phyloP scores from a whole-genome alignment of 345 rosid genomes.

The Salix udensis region DNA sequence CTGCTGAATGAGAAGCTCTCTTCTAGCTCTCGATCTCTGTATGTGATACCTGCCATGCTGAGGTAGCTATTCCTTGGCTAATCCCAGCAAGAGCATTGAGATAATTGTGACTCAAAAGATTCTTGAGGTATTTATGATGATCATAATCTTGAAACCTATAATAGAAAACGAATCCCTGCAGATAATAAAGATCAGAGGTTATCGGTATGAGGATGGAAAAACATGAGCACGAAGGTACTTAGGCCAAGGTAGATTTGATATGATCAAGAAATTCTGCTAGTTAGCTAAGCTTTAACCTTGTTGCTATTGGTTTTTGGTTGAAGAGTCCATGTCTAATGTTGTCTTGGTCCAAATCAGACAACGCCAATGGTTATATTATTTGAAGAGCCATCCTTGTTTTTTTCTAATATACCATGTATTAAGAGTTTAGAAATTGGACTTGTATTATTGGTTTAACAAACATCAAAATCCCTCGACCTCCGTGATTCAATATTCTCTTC shows the following conservation, averaged over 20 bases:
- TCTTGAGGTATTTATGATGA: not conserved
- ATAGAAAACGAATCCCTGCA: not conserved
- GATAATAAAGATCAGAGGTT: not conserved
- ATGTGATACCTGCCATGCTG: not conserved
- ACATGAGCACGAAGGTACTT: not conserved
- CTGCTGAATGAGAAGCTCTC: conserved; percentile 10
- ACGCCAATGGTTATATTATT: not conserved
- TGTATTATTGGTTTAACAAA: not conserved
- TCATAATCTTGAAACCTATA: not conserved
- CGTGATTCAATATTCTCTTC: conserved; percentile 6
- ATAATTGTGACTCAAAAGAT: not conserved
- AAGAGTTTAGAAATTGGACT: not conserved
- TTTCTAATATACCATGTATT: not conserved
- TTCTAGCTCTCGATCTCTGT: conserved; percentile 4
- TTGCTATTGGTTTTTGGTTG: not conserved
- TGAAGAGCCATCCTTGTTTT: not conserved
- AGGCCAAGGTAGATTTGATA: not conserved
- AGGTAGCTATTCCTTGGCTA: not conserved
- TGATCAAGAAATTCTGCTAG: not conserved
- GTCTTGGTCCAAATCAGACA: not conserved
- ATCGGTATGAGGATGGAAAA: not conserved
- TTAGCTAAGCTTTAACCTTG: not conserved
- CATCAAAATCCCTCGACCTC: not conserved
- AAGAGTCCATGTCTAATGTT: not conserved
- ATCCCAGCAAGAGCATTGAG: not conserved